Base-by-base conservation (phyloP, 306 rosid genomes). In the Quercus engelmannii region DNA sequence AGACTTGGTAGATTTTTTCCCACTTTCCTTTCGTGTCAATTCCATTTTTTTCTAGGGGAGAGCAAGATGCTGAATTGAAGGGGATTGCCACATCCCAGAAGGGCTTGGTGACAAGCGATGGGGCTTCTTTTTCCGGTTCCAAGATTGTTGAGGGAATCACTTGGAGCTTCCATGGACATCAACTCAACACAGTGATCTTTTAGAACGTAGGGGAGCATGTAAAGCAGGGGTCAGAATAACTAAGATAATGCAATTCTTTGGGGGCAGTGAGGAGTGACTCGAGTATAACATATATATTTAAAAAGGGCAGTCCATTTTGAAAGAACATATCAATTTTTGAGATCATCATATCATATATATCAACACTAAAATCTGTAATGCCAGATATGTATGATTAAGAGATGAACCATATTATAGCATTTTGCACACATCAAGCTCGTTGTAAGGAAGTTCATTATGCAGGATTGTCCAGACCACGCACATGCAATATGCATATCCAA, bases 51-150 rank as follows among this genome's bases (percentile, higher is more conserved):
- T 70, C 78, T 30, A 74, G 80, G 31, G 55, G 51, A 77, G 88
- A 71, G 59, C 73, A 71, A 68, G 74, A 69, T 20, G 85, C 82
- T 23, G 84, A 67, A 52, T 59, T 18, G 33, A 76, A 77, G 2
- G 96, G 96, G 31, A 77, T 79, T 1, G 91, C 88, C 74, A 82
- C 82, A 31, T 92, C 94, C 98, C 97, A 89, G 80, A 95, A 92
- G 28, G 94, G 86, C 75, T 78, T 89, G 14, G 90, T 62, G 58
- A 57, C 79, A 64, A 81, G 31, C 58, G 88, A 73, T 46, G 77
- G 73, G 10, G 83, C 87, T 76, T 89, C 92, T 71, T 67, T 85
- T 82, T 95, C 99, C 12, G 90, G 97, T 81, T 91, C 96, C 79
- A 91, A 77, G 72, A 94, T 83, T 71, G 87, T 76, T 23, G 87